phyloP scores from a whole-genome alignment of 2,329 filamentous ascomycete species.

The Diplodia sapinea region DNA sequence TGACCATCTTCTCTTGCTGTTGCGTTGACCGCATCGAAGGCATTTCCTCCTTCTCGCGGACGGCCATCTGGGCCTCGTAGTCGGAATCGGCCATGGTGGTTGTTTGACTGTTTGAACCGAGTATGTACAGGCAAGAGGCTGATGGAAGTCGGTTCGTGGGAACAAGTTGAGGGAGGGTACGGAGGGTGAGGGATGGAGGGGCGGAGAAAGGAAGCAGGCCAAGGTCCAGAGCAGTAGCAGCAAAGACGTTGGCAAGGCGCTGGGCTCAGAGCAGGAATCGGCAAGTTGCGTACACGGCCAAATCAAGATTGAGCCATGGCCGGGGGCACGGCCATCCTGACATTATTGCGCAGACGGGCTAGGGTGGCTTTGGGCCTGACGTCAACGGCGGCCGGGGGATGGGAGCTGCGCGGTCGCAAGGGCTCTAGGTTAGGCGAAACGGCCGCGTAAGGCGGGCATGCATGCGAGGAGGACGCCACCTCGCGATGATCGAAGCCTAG shows the following conservation, averaged over 20 bases:
- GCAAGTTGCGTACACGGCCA: conserved; percentile 5
- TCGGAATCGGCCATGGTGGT: conserved; percentile 42
- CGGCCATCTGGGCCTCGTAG: conserved; percentile 36
- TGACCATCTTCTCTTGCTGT: conserved; percentile 55
- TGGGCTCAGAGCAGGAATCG: conserved; percentile 32
- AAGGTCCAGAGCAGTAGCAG: conserved; percentile 9
- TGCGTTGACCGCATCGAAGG: conserved; percentile 50
- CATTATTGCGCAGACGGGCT: conserved; percentile 16
- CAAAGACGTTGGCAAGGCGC: conserved; percentile 28
- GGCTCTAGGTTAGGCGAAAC: conserved; percentile 7
- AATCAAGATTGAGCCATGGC: conserved; percentile 24
- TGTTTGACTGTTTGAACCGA: conserved; percentile 5
- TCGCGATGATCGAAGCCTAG: conserved; percentile 28
- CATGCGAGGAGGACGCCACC: not conserved
- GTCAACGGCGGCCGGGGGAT: conserved; percentile 25
- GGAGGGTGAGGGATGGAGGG: conserved; percentile 8
- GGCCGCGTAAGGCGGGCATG: conserved; percentile 9
- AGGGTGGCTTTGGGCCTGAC: conserved; percentile 10
- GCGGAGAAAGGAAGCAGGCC: conserved; percentile 10
- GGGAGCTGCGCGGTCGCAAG: not conserved
- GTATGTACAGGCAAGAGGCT: conserved; percentile 15
- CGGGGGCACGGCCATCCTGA: conserved; percentile 5
- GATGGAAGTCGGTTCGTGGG: not conserved
- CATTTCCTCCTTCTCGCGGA: conserved; percentile 33
- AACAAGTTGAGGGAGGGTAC: not conserved